Conservation (phyloP, 164 flowering plant genomes). For the Echeveria elegans region DNA sequence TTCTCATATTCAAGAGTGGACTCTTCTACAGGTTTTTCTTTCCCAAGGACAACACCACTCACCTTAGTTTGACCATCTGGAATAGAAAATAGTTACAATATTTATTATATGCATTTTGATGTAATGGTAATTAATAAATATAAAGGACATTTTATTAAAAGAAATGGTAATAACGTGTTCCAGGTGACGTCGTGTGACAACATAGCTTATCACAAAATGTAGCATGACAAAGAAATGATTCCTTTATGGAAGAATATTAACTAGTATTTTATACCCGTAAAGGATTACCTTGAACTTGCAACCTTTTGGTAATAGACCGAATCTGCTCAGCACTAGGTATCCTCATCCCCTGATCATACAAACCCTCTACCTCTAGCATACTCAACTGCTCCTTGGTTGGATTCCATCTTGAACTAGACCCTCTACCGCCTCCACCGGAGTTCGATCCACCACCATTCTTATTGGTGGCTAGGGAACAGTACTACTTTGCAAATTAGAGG, state of each 20-base stretch:
- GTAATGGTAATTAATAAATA: not conserved
- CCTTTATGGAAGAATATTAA: too few relatives aligned
- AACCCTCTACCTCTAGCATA: not conserved
- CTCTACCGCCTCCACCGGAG: not conserved
- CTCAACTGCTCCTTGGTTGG: conserved; percentile 4
- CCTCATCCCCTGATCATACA: conserved; percentile 4
- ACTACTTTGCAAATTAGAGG: too few relatives aligned
- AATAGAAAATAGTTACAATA: not conserved
- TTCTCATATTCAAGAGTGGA: conserved; percentile 89
- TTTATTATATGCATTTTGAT: not conserved
- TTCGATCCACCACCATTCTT: not conserved
- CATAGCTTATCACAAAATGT: too few relatives aligned
- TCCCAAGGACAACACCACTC: conserved; percentile 93
- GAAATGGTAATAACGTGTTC: not conserved
- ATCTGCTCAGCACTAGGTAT: conserved; percentile 9
- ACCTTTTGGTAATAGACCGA: not conserved
- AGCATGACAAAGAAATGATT: too few relatives aligned
- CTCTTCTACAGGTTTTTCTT: conserved; percentile 96
- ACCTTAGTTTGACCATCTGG: conserved; percentile 91
- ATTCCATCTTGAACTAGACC: conserved; percentile 4
- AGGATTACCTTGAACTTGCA: conserved; percentile 7
- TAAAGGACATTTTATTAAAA: not conserved
- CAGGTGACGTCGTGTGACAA: too few relatives aligned
- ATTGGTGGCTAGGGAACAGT: too few relatives aligned
- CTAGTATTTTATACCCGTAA: not conserved